These are phyloP conservation scores for Cydonia oblonga DNA, from an alignment of 331 rosid species.

Conservation along the genomic window DNA sequence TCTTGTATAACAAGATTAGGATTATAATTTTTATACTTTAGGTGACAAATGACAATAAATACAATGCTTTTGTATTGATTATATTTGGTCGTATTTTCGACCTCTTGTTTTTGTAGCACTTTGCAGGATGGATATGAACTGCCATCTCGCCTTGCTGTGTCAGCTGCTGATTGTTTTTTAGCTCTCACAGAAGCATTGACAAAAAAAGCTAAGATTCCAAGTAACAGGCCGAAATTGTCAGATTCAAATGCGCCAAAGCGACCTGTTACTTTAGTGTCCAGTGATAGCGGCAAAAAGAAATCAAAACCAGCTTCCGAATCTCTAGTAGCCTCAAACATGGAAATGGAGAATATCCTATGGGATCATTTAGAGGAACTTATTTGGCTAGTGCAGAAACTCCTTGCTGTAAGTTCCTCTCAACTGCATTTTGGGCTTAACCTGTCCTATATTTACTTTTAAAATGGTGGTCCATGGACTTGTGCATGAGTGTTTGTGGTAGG, in stretches of 20 bases:
- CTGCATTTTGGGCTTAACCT: not conserved
- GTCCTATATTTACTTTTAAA: no score
- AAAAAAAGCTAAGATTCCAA: conserved; percentile 26
- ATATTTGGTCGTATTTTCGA: not conserved
- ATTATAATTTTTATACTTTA: not conserved
- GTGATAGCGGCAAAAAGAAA: conserved; percentile 27
- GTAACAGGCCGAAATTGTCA: conserved; percentile 25
- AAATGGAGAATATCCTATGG: conserved; percentile 49
- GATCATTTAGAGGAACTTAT: conserved; percentile 54
- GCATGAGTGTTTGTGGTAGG: no score
- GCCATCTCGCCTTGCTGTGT: conserved; percentile 86
- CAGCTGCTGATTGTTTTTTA: conserved; percentile 79
- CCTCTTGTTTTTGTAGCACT: conserved; percentile 35
- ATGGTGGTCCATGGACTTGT: no score
- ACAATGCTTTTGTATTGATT: not conserved
- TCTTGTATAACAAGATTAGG: not conserved
- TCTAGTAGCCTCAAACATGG: conserved; percentile 22
- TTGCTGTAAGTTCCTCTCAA: conserved; percentile 44
- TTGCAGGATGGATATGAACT: conserved; percentile 77
- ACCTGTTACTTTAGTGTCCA: conserved; percentile 22
- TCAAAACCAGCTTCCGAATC: conserved; percentile 31
- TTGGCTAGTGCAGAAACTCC: conserved; percentile 50
- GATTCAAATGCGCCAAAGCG: conserved; percentile 26
- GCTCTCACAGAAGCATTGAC: conserved; percentile 54
- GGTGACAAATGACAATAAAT: not conserved